Percentiles rank a stretch among this genome's conserved stretches.
These are phyloP conservation scores for Paxillus involutus DNA, from an alignment of 768 basidiomycete genomes.

Conservation along the genomic window DNA sequence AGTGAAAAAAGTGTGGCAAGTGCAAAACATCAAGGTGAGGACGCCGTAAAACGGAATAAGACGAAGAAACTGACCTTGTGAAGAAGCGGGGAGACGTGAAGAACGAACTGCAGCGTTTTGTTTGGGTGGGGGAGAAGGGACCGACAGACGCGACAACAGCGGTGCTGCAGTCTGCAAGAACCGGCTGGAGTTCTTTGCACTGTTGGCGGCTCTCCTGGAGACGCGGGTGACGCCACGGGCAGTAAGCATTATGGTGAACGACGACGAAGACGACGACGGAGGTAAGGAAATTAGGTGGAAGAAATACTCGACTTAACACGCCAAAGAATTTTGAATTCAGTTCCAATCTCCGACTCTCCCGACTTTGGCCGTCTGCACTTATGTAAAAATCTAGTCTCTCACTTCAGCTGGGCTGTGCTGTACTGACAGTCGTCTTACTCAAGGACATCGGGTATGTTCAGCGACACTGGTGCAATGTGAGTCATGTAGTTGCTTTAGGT, in stretches of 20 bases:
- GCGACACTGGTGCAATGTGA: no score
- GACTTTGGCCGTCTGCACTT: constrained; percentile 28
- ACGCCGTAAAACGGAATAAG: background rate
- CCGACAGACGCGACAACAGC: constrained; percentile 51
- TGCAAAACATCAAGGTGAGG: constrained; percentile 1
- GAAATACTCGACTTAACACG: constrained; percentile 30
- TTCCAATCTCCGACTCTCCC: constrained; percentile 28
- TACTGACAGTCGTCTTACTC: background rate
- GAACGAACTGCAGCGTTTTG: constrained; percentile 49
- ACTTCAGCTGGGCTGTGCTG: no score
- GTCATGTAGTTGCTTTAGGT: no score
- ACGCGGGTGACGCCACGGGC: constrained; percentile 85
- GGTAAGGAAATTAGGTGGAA: constrained; percentile 23
- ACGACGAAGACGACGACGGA: constrained; percentile 27
- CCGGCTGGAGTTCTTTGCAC: constrained; percentile 71
- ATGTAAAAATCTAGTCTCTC: constrained; percentile 15
- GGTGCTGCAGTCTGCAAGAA: constrained; percentile 78
- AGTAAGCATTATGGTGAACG: constrained; percentile 70
- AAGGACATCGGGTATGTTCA: no score
- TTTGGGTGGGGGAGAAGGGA: constrained; percentile 44
- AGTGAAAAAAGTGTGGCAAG: background rate
- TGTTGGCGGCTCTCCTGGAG: constrained; percentile 79
- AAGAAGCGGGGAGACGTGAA: constrained; percentile 45
- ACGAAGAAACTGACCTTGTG: constrained; percentile 48
- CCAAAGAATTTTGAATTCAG: constrained; percentile 23